A percentile compares a stretch with the other conserved stretches of the same genome.
Conservation (phyloP, 2,329 filamentous ascomycete species). For the Hypomyces rosellus region DNA sequence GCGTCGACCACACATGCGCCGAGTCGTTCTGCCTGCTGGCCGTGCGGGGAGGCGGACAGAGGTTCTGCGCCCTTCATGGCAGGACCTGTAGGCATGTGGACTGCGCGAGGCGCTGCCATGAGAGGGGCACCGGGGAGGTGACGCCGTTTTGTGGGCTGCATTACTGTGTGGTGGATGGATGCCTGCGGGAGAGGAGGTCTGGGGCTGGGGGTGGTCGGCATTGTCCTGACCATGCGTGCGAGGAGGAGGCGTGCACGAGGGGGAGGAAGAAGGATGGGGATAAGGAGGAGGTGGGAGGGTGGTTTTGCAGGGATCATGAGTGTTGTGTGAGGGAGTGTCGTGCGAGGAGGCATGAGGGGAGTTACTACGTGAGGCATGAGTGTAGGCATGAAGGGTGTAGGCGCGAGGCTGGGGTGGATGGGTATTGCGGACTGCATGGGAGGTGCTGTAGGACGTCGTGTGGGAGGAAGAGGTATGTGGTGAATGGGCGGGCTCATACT, state of each 20-base stretch:
- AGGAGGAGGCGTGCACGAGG: slow-evolving; percentile 19
- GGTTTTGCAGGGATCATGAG: slow-evolving; percentile 19
- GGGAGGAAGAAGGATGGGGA: slow-evolving; percentile 3
- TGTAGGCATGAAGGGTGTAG: slow-evolving; percentile 21
- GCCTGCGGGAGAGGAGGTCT: slow-evolving; percentile 15
- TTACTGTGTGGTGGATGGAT: slow-evolving; percentile 23
- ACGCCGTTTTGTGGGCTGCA: slow-evolving; percentile 24
- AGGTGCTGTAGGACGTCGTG: background rate
- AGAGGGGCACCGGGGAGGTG: slow-evolving; percentile 19
- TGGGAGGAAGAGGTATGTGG: slow-evolving; percentile 6
- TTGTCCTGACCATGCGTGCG: slow-evolving; percentile 16
- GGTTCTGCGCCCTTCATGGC: slow-evolving; percentile 26
- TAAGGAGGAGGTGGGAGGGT: background rate
- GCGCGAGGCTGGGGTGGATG: slow-evolving; percentile 12
- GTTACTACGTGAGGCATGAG: slow-evolving; percentile 22
- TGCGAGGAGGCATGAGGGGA: slow-evolving; percentile 13
- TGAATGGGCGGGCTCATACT: slow-evolving; percentile 12
- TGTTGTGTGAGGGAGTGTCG: slow-evolving; percentile 19
- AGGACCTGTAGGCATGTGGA: slow-evolving; percentile 18
- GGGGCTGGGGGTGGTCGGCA: background rate
- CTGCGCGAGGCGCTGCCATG: slow-evolving; percentile 22
- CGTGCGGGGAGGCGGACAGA: slow-evolving; percentile 14
- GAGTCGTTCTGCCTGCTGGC: slow-evolving; percentile 18
- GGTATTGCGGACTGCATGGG: background rate
- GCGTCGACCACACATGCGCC: slow-evolving; percentile 23